These are phyloP conservation scores for Trichoderma cornu-damae DNA, from an alignment of 2,329 filamentous ascomycete species.

Conservation along the genomic window DNA sequence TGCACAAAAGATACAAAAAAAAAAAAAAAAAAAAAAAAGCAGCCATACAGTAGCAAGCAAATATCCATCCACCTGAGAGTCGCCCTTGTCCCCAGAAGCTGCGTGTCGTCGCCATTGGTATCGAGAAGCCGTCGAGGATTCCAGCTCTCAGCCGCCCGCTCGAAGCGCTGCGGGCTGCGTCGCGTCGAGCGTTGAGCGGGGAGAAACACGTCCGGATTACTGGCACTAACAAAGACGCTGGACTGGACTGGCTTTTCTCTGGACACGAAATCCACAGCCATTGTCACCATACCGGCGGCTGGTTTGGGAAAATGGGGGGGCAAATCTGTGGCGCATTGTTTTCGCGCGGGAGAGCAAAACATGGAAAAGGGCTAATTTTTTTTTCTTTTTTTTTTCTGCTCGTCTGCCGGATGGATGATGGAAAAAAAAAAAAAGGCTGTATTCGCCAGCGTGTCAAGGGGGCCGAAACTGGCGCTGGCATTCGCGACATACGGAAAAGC, in stretches of 20 bases:
- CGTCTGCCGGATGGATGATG: neutral
- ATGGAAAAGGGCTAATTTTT: too few species aligned
- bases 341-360: neutral
- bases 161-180: neutral
- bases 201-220: conserved; percentile 9
- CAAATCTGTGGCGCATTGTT: neutral
- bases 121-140: neutral
- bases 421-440: neutral
- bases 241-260: neutral
- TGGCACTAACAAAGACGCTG: neutral
- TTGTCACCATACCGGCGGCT: conserved; percentile 13
- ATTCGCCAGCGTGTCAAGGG: neutral
- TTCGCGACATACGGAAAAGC: neutral
- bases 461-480: neutral
- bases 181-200: neutral
- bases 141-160: conserved; percentile 1
- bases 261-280: conserved; percentile 8
- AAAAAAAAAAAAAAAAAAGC: neutral
- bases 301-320: neutral
- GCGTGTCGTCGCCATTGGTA: neutral
- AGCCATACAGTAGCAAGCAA: too few species aligned
- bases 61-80: neutral
- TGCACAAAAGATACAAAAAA: too few species aligned
- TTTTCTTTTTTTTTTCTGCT: too few species aligned
- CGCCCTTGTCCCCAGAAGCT: neutral